Evolutionary conservation across 148 eudicot genomes (phyloP).

Genomic region (Vaccinium vitisidaea): DNA sequence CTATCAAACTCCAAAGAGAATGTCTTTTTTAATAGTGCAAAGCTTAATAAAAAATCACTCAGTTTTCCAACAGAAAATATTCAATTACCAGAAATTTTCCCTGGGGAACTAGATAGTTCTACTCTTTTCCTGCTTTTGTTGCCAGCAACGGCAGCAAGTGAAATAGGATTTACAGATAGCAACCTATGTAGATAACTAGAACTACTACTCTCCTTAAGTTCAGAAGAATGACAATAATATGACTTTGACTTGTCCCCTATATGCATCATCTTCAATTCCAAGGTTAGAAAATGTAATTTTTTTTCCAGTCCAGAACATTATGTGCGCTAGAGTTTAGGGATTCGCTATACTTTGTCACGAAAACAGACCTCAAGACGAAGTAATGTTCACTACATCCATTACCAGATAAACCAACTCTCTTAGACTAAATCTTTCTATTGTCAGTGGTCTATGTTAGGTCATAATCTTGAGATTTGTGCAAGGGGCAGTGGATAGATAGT

Average conservation of each 20-base stretch:
- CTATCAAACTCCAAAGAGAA: constrained; percentile 17
- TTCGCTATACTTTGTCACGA: background rate
- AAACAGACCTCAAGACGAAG: background rate
- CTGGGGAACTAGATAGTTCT: background rate
- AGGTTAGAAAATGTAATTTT: background rate
- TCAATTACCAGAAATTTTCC: background rate
- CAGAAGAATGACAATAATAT: background rate
- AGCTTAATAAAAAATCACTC: background rate
- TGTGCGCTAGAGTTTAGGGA: background rate
- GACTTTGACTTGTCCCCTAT: background rate
- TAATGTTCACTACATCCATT: background rate
- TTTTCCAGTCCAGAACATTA: background rate
- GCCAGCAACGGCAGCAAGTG: background rate
- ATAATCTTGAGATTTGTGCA: background rate
- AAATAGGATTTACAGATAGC: background rate
- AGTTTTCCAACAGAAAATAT: background rate
- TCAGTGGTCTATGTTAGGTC: background rate
- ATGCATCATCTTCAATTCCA: background rate
- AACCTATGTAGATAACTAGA: background rate
- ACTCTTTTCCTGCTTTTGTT: background rate
- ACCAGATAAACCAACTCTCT: background rate
- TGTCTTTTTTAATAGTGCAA: background rate
- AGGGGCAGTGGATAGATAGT: background rate
- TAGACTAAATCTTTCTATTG: background rate
- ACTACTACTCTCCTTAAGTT: background rate